Percentiles rank a stretch among this genome's conserved stretches.
These are phyloP conservation scores for Triticum urartu DNA, from an alignment of 176 grass and related monocot species.

Conservation along the genomic window DNA sequence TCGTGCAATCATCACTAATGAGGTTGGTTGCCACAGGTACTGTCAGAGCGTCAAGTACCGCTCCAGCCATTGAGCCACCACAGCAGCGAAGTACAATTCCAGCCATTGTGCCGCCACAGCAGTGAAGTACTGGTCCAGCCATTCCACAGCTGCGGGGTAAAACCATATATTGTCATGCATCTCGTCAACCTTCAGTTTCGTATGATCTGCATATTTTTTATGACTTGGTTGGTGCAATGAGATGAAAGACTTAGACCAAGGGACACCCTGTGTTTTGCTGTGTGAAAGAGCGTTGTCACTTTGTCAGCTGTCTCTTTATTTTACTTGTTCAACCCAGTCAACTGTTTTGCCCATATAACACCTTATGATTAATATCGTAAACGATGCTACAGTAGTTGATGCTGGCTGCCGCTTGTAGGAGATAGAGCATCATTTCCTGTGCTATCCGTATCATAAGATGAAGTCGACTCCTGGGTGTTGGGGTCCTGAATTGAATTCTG, in stretches of 20 bases:
- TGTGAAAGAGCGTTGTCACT: background rate
- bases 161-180: background rate
- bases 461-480: background rate
- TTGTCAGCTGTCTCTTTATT: background rate
- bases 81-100: background rate
- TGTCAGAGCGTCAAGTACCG: background rate
- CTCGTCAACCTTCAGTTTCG: background rate
- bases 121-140: too few species aligned
- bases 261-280: slow-evolving; percentile 28
- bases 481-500: background rate
- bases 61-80: background rate
- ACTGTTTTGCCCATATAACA: background rate
- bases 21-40: background rate
- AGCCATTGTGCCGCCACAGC: too few species aligned
- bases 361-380: slow-evolving; percentile 9
- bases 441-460: background rate
- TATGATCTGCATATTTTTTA: slow-evolving; percentile 3
- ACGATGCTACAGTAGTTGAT: background rate
- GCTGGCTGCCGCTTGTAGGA: background rate
- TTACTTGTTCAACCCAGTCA: slow-evolving; percentile 15
- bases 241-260: background rate
- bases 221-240: background rate
- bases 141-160: too few species aligned
- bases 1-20: background rate
- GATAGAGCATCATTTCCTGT: background rate